Evolutionary conservation across 2,329 filamentous ascomycete species (phyloP).

Genomic region (Ophiostoma sp.): DNA sequence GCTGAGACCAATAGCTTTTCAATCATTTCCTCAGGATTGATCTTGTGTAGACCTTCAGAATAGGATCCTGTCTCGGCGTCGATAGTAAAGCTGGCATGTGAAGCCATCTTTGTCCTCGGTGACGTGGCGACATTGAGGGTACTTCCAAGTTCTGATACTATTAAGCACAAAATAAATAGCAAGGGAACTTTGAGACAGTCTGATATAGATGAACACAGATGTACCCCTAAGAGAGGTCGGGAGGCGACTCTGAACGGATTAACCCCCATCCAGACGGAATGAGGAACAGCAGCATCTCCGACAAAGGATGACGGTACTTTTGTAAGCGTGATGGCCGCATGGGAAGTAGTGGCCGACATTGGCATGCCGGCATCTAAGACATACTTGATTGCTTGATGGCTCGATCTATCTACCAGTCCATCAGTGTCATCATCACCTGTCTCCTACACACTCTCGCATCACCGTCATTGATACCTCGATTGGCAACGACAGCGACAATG

Average conservation of each 20-base stretch:
- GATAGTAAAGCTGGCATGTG: not conserved
- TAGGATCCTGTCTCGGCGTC: not conserved
- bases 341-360: not conserved
- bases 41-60: no score
- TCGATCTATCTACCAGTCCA: not conserved
- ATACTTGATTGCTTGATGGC: not conserved
- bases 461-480: not conserved
- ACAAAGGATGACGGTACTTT: conserved; percentile 1
- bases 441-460: not conserved
- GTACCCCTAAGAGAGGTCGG: not conserved
- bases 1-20: no score
- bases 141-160: not conserved
- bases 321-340: not conserved
- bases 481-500: not conserved
- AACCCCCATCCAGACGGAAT: not conserved
- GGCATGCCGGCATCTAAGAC: not conserved
- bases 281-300: not conserved
- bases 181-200: not conserved
- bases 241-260: not conserved
- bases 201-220: not conserved
- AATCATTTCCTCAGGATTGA: not conserved
- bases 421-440: not conserved
- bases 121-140: not conserved
- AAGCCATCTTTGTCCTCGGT: not conserved
- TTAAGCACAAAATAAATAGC: not conserved